A percentile compares a stretch with the other conserved stretches of the same genome.
Evolutionary conservation across 768 basidiomycete genomes (phyloP).

Genomic region (Collybia nuda): DNA sequence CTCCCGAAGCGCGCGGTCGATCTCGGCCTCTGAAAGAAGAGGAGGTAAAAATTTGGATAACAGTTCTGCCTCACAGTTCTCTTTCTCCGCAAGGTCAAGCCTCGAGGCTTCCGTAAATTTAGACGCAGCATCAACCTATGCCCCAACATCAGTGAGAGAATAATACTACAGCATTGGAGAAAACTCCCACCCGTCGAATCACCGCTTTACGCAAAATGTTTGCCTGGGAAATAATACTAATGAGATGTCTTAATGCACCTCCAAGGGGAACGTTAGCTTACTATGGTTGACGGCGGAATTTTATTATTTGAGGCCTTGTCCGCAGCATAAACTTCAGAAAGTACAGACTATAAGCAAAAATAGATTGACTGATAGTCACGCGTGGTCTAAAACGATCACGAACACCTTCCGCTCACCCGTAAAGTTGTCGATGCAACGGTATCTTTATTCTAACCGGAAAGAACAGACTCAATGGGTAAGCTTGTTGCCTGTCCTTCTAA

Average conservation of each 20-base stretch:
- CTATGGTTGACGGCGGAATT: slow-evolving; percentile 47
- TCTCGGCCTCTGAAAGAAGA: slow-evolving; percentile 49
- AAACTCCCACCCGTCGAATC: slow-evolving; percentile 52
- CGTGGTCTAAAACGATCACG: not conserved
- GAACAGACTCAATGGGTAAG: not conserved
- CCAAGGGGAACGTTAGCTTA: slow-evolving; percentile 18
- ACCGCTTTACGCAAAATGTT: slow-evolving; percentile 58
- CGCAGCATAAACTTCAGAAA: slow-evolving; percentile 67
- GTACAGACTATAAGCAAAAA: slow-evolving; percentile 46
- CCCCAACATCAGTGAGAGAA: slow-evolving; percentile 1
- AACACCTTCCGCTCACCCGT: slow-evolving; percentile 39
- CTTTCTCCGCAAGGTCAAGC: slow-evolving; percentile 63
- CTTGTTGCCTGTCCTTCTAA: not conserved
- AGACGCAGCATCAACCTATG: slow-evolving; percentile 57
- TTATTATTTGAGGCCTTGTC: slow-evolving; percentile 53
- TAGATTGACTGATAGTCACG: not conserved
- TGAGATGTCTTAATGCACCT: not conserved
- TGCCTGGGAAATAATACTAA: slow-evolving; percentile 18
- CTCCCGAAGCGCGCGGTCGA: slow-evolving; percentile 50
- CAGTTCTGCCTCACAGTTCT: slow-evolving; percentile 54
- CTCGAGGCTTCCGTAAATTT: slow-evolving; percentile 60
- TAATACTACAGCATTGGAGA: not conserved
- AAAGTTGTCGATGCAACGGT: slow-evolving; percentile 53
- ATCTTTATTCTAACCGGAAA: slow-evolving; percentile 48
- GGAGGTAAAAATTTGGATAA: slow-evolving; percentile 61